phyloP scores from a whole-genome alignment of 108 stramenopile genomes.

The Chaetoceros muelleri region DNA sequence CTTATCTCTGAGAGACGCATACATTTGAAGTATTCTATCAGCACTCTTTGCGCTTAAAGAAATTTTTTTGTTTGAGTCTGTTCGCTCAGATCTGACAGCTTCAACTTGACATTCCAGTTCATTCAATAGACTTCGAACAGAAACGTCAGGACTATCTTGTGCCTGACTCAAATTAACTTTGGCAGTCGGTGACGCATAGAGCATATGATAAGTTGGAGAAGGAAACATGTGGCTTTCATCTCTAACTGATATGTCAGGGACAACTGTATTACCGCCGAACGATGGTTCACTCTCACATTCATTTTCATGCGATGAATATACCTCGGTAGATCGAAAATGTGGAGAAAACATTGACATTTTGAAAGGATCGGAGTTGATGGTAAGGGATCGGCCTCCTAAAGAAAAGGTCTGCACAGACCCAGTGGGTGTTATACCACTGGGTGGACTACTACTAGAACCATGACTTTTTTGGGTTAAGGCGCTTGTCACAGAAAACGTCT shows the following conservation, averaged over 20 bases:
- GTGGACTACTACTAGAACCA: too few species aligned
- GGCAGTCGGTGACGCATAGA: not conserved
- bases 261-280: not conserved
- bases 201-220: not conserved
- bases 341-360: not conserved
- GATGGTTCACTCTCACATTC: not conserved
- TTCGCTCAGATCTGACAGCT: not conserved
- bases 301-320: not conserved
- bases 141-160: not conserved
- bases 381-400: not conserved
- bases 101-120: not conserved
- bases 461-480: not conserved
- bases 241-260: not conserved
- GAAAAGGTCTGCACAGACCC: not conserved
- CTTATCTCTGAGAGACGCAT: not conserved
- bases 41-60: not conserved
- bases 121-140: not conserved
- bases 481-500: not conserved
- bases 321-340: not conserved
- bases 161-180: not conserved
- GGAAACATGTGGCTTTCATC: not conserved
- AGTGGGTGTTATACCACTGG: not conserved
- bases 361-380: not conserved
- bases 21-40: not conserved
- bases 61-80: not conserved